Percentiles rank a stretch among this genome's conserved stretches.
Evolutionary conservation across 305 asterid species (phyloP).

Genomic region (Andrographis paniculata): DNA sequence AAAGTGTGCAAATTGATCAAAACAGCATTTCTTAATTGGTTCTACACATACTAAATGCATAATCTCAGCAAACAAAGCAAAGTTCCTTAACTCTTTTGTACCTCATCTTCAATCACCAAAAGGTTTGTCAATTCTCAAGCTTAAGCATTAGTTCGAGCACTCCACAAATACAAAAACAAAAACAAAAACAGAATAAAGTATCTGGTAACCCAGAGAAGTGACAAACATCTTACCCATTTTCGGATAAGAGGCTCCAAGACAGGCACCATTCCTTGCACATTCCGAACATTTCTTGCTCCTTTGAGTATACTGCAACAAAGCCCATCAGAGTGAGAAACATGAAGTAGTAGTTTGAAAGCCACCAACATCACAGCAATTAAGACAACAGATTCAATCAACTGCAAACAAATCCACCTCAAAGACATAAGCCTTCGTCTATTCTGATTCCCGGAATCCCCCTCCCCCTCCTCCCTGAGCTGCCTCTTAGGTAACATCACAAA

Average conservation of each 20-base stretch:
- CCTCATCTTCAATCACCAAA: too few relatives aligned
- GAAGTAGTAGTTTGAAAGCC: neutral
- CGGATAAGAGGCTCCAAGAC: constrained; percentile 53
- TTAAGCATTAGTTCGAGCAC: neutral
- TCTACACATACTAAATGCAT: too few relatives aligned
- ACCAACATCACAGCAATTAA: neutral
- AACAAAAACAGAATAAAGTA: neutral
- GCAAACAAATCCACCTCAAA: neutral
- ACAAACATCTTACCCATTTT: constrained; percentile 37
- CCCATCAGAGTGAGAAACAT: neutral
- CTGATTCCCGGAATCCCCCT: neutral
- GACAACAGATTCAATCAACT: neutral
- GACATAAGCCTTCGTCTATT: neutral
- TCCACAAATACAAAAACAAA: neutral
- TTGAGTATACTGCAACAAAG: constrained; percentile 33
- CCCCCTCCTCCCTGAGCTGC: neutral
- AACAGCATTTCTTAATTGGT: too few relatives aligned
- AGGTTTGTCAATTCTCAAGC: too few relatives aligned
- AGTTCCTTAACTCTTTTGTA: too few relatives aligned
- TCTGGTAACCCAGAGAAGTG: neutral
- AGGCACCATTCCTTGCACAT: constrained; percentile 34
- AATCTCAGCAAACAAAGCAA: too few relatives aligned
- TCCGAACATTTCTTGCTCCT: constrained; percentile 29
- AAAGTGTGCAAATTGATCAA: too few relatives aligned
- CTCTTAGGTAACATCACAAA: neutral